phyloP scores from a whole-genome alignment of 1,284 basidiomycete genomes.

The Ganoderma lingzhi region DNA sequence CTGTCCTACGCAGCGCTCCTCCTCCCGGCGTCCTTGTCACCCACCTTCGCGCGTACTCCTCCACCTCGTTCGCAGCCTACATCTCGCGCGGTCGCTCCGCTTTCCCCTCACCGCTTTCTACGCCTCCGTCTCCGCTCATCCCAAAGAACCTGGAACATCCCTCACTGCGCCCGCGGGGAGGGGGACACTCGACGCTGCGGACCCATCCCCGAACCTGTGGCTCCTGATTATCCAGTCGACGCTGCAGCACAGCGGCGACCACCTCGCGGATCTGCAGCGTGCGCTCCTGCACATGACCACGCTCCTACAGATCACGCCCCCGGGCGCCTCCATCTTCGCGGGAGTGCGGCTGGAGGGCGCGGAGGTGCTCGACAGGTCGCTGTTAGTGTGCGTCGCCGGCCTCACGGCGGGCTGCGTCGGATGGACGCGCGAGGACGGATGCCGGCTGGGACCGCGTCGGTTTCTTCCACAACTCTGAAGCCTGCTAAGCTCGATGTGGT shows the following conservation, averaged over 20 bases:
- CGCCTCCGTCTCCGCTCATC: constrained; percentile 23
- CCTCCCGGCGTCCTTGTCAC: constrained; percentile 34
- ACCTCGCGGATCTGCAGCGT: constrained; percentile 66
- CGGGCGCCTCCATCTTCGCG: constrained; percentile 39
- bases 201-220: constrained; percentile 58
- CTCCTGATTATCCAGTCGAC: constrained; percentile 57
- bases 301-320: constrained; percentile 43
- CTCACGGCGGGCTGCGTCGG: constrained; percentile 58
- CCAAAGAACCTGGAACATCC: neutral
- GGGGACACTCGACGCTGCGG: constrained; percentile 26
- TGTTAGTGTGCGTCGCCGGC: constrained; percentile 63
- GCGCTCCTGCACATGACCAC: constrained; percentile 47
- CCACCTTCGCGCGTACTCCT: no score
- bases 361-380: constrained; percentile 56
- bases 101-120: constrained; percentile 48
- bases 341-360: constrained; percentile 42
- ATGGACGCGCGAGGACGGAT: constrained; percentile 55
- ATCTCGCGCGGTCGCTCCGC: constrained; percentile 46
- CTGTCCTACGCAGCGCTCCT: constrained; percentile 42
- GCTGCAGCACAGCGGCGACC: constrained; percentile 65
- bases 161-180: no score
- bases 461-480: constrained; percentile 23
- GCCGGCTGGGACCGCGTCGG: constrained; percentile 40
- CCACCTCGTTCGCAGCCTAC: constrained; percentile 43
- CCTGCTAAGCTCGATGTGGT: neutral